These are phyloP conservation scores for Cyberlindnera maritima DNA, from an alignment of 805 yeast genomes.

Conservation along the genomic window DNA sequence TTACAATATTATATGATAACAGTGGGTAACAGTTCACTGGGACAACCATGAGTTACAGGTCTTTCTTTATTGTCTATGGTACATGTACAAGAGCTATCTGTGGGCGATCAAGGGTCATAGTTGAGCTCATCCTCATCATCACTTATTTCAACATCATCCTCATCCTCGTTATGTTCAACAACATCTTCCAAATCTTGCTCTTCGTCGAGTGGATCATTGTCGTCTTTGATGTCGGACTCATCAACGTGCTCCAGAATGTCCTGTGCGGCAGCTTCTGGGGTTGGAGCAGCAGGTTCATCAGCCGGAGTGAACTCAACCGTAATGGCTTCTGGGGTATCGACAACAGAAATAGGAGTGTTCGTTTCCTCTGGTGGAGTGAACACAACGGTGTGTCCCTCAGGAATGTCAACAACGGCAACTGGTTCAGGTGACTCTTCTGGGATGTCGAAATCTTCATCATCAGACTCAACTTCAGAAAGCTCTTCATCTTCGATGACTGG, in stretches of 20 bases:
- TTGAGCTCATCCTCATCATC: slow-evolving; percentile 8
- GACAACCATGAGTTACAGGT: too few relatives aligned
- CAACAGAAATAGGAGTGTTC: neutral
- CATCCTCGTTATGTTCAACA: slow-evolving; percentile 1
- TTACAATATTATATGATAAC: too few relatives aligned
- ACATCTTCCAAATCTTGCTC: slow-evolving; percentile 2
- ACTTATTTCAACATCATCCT: slow-evolving; percentile 4
- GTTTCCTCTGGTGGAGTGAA: slow-evolving; percentile 2
- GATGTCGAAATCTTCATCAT: slow-evolving; percentile 10
- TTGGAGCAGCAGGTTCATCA: slow-evolving; percentile 4
- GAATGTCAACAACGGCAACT: neutral
- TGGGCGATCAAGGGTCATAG: neutral
- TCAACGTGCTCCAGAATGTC: slow-evolving; percentile 6
- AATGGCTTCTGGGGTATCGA: slow-evolving; percentile 2
- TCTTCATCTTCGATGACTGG: slow-evolving; percentile 16
- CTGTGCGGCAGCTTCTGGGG: slow-evolving; percentile 6
- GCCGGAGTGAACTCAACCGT: neutral
- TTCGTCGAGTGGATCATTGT: slow-evolving; percentile 4
- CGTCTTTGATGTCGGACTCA: slow-evolving; percentile 1
- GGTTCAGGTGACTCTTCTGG: slow-evolving; percentile 2
- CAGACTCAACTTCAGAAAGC: slow-evolving; percentile 11
- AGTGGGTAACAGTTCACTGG: too few relatives aligned
- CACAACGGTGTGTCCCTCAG: neutral
- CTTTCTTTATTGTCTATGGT: neutral
- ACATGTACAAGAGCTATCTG: neutral